These are phyloP conservation scores for Limnomonas spitsbergensis DNA, from an alignment of 139 green algal species.

Conservation along the genomic window DNA sequence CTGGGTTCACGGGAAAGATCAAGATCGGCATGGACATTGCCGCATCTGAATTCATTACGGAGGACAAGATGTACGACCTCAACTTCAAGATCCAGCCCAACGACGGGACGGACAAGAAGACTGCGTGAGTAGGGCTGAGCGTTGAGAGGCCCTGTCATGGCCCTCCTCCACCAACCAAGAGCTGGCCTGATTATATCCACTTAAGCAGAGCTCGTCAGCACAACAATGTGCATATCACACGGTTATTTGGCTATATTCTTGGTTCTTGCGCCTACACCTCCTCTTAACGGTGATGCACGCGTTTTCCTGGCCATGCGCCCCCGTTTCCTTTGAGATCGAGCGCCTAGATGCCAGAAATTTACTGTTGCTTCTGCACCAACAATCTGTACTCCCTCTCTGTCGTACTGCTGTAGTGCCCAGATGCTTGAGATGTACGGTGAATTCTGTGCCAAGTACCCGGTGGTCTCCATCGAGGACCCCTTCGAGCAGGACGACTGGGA, in stretches of 20 bases:
- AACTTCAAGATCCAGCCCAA: conserved; percentile 90
- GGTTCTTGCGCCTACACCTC: too few relatives aligned
- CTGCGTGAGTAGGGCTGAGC: conserved; percentile 5
- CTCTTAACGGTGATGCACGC: too few relatives aligned
- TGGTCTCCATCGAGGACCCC: conserved; percentile 97
- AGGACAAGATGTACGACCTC: conserved; percentile 95
- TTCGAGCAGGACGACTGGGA: conserved; percentile 99
- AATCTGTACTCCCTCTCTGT: not conserved
- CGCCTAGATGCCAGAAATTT: too few relatives aligned
- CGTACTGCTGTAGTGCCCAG: conserved; percentile 30
- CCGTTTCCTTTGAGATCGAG: too few relatives aligned
- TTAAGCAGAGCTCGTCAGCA: too few relatives aligned
- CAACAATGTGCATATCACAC: too few relatives aligned
- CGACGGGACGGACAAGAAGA: conserved; percentile 80
- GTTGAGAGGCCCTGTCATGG: too few relatives aligned
- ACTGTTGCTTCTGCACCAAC: too few relatives aligned
- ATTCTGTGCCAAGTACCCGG: conserved; percentile 85
- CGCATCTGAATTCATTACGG: conserved; percentile 80
- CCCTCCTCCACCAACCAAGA: too few relatives aligned
- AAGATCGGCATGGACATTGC: conserved; percentile 99
- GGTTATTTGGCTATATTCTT: too few relatives aligned
- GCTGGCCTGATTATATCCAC: not conserved
- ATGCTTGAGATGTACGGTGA: conserved; percentile 90
- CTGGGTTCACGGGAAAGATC: conserved; percentile 86
- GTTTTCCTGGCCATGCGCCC: too few relatives aligned